Evolutionary conservation across 257 asterid species (phyloP), one percentile per base, ranked within the genome.

Genomic region (Voacanga thouarsii): DNA sequence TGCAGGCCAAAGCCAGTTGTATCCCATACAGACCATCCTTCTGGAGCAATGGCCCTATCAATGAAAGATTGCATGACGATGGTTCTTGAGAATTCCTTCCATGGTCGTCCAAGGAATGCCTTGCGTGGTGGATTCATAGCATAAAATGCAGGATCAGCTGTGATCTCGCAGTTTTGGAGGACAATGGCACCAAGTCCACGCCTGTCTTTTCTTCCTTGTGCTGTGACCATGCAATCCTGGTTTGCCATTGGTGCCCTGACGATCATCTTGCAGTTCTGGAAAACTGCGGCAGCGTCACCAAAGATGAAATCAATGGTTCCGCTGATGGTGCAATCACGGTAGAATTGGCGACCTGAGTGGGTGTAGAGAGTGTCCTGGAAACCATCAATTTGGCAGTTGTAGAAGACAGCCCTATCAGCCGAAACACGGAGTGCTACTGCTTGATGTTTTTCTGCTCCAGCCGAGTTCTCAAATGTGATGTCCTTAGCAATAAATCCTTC

Each of bases 271-370:
- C 87, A 84, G 71, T 78, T 81, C 41, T 84, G 87, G 49, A 84
- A 81, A 7, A 84, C 71, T 0, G 75, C 71, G 0, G 80, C 30
- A 0, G 66, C 84, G 5, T 81, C 83, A 0, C 87, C 85, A 5
- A 84, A 84, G 21, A 84, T 78, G 83, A 84, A 84, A 63, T 84
- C 87, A 0, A 81, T 78, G 60, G 87, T 84, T 23, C 87, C 87
- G 2, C 64, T 53, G 18, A 84, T 81, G 75, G 74, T 78, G 77
- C 85, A 78, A 6, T 81, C 77, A 3, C 85, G 77, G 53, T 55
- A 84, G 83, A 61, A 84, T 49, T 84, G 87, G 12, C 83, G 82
- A 23, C 82, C 76, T 2, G 74, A 0, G 71, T 84, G 85, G 68
- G 75, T 16, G 39, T 81, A 84, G 39, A 84, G 75, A 1, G 85